phyloP scores from a whole-genome alignment of 805 yeast species.

The Wickerhamomyces ciferrii region DNA sequence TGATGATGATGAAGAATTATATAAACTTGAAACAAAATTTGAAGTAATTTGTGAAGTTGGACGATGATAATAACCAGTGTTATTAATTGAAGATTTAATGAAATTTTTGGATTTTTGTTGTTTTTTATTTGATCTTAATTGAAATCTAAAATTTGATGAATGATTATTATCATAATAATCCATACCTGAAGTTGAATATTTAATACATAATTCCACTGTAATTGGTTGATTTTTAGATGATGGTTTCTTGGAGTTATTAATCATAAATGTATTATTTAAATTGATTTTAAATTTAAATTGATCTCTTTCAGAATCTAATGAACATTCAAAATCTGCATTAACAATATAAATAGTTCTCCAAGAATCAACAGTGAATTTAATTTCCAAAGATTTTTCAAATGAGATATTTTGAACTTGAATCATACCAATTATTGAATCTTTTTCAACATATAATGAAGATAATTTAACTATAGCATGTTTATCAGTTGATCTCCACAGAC shows the following conservation, averaged over 20 bases:
- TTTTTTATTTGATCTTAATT: conserved; percentile 14
- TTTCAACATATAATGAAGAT: conserved; percentile 31
- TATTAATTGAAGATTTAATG: background rate
- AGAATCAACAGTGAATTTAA: conserved; percentile 45
- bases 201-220: conserved; percentile 32
- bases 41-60: background rate
- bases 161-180: conserved; percentile 36
- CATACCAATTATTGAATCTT: conserved; percentile 37
- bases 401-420: conserved; percentile 33
- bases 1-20: conserved; percentile 8
- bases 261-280: conserved; percentile 22
- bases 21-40: background rate
- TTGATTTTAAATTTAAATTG: conserved; percentile 47
- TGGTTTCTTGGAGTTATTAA: conserved; percentile 9
- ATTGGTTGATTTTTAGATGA: conserved; percentile 9
- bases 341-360: conserved; percentile 45
- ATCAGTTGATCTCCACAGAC: background rate
- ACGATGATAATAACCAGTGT: background rate
- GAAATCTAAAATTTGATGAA: conserved; percentile 30
- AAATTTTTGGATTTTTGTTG: background rate
- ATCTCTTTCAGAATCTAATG: conserved; percentile 25
- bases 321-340: conserved; percentile 19
- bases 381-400: conserved; percentile 32
- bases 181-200: conserved; percentile 26
- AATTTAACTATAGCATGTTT: conserved; percentile 30